Base-by-base conservation (phyloP, 192 early-diverging fungal species). In the Obelidium mucronatum region DNA sequence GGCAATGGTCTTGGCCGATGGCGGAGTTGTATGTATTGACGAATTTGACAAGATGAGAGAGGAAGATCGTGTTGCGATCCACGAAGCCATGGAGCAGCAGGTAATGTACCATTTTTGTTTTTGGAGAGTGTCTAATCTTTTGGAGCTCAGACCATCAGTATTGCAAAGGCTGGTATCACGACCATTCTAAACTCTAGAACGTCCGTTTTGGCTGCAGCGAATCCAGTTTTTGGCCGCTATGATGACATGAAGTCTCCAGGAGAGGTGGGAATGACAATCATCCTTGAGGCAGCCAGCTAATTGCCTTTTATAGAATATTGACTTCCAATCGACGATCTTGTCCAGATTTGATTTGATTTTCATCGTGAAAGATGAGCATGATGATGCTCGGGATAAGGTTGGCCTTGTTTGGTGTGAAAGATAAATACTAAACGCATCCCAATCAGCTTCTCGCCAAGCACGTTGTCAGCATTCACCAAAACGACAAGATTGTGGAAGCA, bases 21-120 rank as follows among this genome's bases (percentile, higher is more conserved):
- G 97, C 58, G 98, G 97, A 79, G 96, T 98, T 54, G 96, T 99
- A 42, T 99, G 98, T 86, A 99, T 99, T 80, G 98, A 99, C 86
- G 98, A 99, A 86, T 99, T 99, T 81, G 98, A 99, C 84, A 99
- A 99, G 87, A 99, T 99, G 98, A 89, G 96, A 73, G 96, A 98
- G 54, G 97, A 98, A 84, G 98, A 99, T 83, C 91, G 97, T 55
- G 98, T 99, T 4, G 97, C 98, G 15, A 99, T 99, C 82, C 98
- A 99, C 85, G 98, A 99, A 86, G 98, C 98, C 40, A 99, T 99
- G 98, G 97, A 99, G 82, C 98, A 99, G 85, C 97, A 99, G 82
- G 72, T 74, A 24, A 39, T 3, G 6, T 24, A 3, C 3, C 5
- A 71, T 54, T 6, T 24, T 40, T 4, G 3, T 51, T 17, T 51